Conservation (phyloP, 2,329 filamentous ascomycete species). For the Botrytis elliptica region DNA sequence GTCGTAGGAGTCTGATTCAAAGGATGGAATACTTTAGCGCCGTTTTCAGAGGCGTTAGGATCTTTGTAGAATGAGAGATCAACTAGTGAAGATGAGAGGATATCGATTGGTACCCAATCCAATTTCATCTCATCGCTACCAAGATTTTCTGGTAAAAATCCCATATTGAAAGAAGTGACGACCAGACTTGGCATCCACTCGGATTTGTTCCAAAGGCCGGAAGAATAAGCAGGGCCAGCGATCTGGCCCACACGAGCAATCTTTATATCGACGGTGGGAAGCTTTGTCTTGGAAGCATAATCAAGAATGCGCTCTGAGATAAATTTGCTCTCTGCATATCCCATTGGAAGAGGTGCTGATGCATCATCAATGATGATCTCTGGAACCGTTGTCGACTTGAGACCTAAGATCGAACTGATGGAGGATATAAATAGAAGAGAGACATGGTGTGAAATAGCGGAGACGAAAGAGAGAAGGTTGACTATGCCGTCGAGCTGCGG, state of each 20-base stretch:
- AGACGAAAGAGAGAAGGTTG: conserved; percentile 39
- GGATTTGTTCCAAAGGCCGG: background rate
- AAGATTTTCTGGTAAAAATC: background rate
- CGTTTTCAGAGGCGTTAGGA: background rate
- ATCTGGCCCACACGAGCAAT: conserved; percentile 50
- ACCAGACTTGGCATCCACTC: conserved; percentile 14
- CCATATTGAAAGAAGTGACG: conserved; percentile 2
- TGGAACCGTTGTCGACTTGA: no score
- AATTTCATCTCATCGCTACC: background rate
- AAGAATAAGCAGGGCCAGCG: conserved; percentile 37
- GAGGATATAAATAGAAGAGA: conserved; percentile 37
- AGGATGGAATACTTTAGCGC: background rate
- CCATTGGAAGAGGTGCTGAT: conserved; percentile 28
- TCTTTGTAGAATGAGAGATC: background rate
- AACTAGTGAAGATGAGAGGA: background rate
- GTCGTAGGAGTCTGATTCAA: background rate
- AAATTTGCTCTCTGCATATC: conserved; percentile 35
- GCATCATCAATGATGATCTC: no score
- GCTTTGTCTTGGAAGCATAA: conserved; percentile 33
- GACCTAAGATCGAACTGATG: conserved; percentile 27
- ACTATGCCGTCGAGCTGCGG: conserved; percentile 42
- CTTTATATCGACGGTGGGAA: conserved; percentile 39
- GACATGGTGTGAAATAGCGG: conserved; percentile 10
- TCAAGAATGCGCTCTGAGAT: conserved; percentile 45
- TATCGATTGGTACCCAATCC: conserved; percentile 17